Percentiles rank a stretch among this genome's conserved stretches.
Conservation (phyloP, 2,329 filamentous ascomycete genomes). For the Aspergillus sojae region DNA sequence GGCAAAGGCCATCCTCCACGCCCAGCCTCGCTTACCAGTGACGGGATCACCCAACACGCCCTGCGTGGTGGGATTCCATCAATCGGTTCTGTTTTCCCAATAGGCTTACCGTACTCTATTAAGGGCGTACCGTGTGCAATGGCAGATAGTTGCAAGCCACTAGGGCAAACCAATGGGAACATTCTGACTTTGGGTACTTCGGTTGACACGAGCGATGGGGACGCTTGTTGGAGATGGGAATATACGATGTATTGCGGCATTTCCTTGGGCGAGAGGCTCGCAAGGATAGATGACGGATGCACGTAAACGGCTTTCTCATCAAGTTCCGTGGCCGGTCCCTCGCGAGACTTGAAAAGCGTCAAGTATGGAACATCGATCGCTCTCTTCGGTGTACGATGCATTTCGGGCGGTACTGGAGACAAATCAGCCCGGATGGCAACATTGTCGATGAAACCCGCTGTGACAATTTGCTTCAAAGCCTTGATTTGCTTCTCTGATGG, state of each 20-base stretch:
- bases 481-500: constrained; percentile 70
- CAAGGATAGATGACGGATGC: constrained; percentile 81
- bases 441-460: constrained; percentile 91
- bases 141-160: constrained; percentile 72
- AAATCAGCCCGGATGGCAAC: constrained; percentile 89
- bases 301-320: constrained; percentile 76
- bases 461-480: constrained; percentile 85
- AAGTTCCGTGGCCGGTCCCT: constrained; percentile 46
- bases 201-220: constrained; percentile 56
- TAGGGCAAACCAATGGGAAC: constrained; percentile 81
- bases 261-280: constrained; percentile 68
- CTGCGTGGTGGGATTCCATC: constrained; percentile 55
- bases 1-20: constrained; percentile 82
- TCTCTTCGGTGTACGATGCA: constrained; percentile 71
- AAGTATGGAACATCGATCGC: constrained; percentile 92
- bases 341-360: constrained; percentile 73
- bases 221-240: constrained; percentile 74
- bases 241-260: constrained; percentile 89
- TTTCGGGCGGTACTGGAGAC: constrained; percentile 71
- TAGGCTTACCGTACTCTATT: constrained; percentile 82
- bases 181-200: constrained; percentile 76
- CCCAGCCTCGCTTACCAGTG: constrained; percentile 69
- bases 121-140: constrained; percentile 85
- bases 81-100: constrained; percentile 71
- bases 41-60: constrained; percentile 82